Percentiles rank a stretch among this genome's conserved stretches.
Conservation (phyloP, 1,284 basidiomycete species). For the Ustilago trichophora region DNA sequence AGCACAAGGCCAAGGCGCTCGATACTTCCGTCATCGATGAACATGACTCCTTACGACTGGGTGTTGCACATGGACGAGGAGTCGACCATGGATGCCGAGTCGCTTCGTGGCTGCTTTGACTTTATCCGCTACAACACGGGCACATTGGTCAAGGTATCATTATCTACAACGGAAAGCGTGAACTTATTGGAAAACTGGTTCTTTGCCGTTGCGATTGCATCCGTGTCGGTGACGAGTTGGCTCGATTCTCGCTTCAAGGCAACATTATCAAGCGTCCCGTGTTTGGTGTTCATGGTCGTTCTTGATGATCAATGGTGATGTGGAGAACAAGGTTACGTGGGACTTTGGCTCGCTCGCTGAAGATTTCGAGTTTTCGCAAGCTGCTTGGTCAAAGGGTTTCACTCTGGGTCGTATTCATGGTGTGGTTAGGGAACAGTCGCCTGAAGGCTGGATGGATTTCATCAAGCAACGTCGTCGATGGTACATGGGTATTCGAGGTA, state of each 20-base stretch:
- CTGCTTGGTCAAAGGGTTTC: constrained; percentile 68
- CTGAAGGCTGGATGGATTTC: constrained; percentile 67
- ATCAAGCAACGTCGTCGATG: constrained; percentile 68
- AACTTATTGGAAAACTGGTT: constrained; percentile 69
- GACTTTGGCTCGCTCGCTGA: constrained; percentile 65
- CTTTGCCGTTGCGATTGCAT: constrained; percentile 69
- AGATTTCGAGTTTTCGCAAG: constrained; percentile 69
- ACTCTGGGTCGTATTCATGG: constrained; percentile 68
- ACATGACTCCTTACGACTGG: constrained; percentile 68
- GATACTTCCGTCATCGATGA: constrained; percentile 68
- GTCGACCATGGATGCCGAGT: constrained; percentile 68
- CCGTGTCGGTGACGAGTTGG: constrained; percentile 68
- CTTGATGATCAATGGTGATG: constrained; percentile 68
- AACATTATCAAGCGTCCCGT: constrained; percentile 68
- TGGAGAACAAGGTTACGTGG: constrained; percentile 68
- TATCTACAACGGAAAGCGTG: constrained; percentile 67
- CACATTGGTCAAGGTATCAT: constrained; percentile 69
- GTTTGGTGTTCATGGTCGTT: constrained; percentile 69
- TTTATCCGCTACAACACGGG: constrained; percentile 68
- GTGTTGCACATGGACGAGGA: constrained; percentile 69
- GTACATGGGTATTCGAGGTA: constrained; percentile 67
- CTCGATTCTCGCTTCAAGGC: constrained; percentile 68
- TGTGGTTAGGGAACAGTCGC: constrained; percentile 68
- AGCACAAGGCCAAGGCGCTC: constrained; percentile 68
- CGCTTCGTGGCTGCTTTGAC: constrained; percentile 67